Percentiles rank a stretch among this genome's conserved stretches.
Conservation (phyloP, 345 rosid species). For the Lepidium africanum region DNA sequence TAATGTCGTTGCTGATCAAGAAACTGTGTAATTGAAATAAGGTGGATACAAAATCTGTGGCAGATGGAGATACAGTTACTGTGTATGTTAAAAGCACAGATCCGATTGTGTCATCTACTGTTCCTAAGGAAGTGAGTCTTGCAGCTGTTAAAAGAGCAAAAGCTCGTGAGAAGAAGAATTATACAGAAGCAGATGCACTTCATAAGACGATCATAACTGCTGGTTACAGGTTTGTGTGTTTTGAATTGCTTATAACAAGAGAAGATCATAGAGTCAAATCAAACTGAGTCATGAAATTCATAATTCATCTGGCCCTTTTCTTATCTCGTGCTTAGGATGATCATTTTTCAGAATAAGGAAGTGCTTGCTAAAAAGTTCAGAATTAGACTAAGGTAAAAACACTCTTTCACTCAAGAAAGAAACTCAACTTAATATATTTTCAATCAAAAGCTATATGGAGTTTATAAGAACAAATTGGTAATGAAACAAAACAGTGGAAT, state of each 20-base stretch:
- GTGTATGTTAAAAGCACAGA: conserved; percentile 59
- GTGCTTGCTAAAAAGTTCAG: conserved; percentile 72
- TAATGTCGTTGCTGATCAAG: not conserved
- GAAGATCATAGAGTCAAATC: not conserved
- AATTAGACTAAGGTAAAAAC: conserved; percentile 57
- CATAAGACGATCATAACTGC: conserved; percentile 52
- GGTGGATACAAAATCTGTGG: conserved; percentile 68
- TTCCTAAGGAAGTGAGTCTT: conserved; percentile 51
- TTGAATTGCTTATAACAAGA: not conserved
- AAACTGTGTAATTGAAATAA: conserved; percentile 30
- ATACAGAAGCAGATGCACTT: conserved; percentile 53
- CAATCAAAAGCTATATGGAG: not conserved
- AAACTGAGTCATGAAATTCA: not conserved
- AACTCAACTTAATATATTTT: not conserved
- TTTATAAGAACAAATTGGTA: not conserved
- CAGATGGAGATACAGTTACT: conserved; percentile 78
- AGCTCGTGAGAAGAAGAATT: conserved; percentile 58
- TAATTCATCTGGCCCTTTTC: not conserved
- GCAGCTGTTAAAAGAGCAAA: conserved; percentile 50
- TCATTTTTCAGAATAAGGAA: conserved; percentile 31
- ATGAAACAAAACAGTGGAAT: conserved; percentile 52
- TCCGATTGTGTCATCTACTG: conserved; percentile 49
- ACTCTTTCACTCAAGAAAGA: not conserved
- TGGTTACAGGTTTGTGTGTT: conserved; percentile 60
- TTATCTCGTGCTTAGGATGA: conserved; percentile 16